A percentile compares a stretch with the other conserved stretches of the same genome.
phyloP scores from a whole-genome alignment of 2,329 filamentous ascomycete genomes.

The Venturia aucupariae region DNA sequence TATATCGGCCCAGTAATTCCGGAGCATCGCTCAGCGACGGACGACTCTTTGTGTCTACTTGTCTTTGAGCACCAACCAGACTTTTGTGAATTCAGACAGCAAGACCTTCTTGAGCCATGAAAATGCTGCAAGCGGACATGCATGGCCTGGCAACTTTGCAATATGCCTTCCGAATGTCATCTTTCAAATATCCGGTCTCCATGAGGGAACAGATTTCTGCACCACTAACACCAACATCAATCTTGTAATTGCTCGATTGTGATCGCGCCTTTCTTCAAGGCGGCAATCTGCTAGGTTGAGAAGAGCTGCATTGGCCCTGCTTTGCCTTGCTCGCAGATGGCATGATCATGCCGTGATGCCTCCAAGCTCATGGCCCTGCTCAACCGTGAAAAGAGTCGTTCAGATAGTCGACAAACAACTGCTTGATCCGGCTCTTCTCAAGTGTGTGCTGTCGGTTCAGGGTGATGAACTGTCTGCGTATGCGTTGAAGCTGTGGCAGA shows the following conservation, averaged over 20 bases:
- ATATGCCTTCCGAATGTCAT: neutral
- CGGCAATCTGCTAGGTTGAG: neutral
- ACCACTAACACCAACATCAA: neutral
- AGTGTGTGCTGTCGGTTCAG: conserved; percentile 59
- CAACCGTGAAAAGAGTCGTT: conserved; percentile 27
- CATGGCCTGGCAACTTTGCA: neutral
- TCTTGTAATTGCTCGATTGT: neutral
- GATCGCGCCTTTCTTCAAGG: neutral
- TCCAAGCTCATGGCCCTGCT: neutral
- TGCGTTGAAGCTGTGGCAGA: conserved; percentile 65
- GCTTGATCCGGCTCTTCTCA: conserved; percentile 28
- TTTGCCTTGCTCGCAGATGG: neutral
- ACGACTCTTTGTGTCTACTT: too few species aligned
- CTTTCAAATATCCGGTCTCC: neutral
- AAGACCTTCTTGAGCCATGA: too few species aligned
- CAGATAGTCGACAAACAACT: conserved; percentile 34
- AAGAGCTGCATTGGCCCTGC: neutral
- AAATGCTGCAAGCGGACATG: neutral
- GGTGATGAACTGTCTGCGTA: conserved; percentile 67
- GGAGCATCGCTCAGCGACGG: too few species aligned
- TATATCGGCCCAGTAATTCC: too few species aligned
- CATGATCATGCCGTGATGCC: neutral
- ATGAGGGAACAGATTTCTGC: neutral
- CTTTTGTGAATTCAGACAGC: too few species aligned
- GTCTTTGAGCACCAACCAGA: too few species aligned